Conservation (phyloP, 352 stramenopile species). For the Phytophthora rubi region DNA sequence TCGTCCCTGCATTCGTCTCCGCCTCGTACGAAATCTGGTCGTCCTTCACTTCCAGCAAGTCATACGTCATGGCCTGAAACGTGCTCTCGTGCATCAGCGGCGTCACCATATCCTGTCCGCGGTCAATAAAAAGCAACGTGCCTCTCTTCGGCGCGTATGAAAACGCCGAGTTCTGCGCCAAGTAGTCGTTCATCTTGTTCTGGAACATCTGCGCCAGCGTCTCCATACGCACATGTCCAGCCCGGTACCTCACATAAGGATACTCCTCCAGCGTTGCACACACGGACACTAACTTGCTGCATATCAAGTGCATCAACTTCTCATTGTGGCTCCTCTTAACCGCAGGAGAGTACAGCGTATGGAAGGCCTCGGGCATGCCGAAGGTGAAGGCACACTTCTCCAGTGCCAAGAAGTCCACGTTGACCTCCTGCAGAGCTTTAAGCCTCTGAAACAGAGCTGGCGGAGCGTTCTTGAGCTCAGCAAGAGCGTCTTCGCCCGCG, state of each 20-base stretch:
- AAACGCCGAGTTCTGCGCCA: conserved; percentile 91
- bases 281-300: conserved; percentile 94
- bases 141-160: conserved; percentile 90
- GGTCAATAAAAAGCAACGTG: conserved; percentile 96
- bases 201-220: conserved; percentile 93
- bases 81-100: conserved; percentile 98
- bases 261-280: conserved; percentile 98
- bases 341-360: conserved; percentile 79
- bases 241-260: conserved; percentile 94
- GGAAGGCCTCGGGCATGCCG: conserved; percentile 87
- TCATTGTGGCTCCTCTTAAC: conserved; percentile 49
- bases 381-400: conserved; percentile 95
- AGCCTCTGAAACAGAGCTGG: conserved; percentile 81
- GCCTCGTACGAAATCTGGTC: conserved; percentile 94
- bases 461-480: conserved; percentile 84
- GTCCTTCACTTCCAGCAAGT: conserved; percentile 94
- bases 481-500: conserved; percentile 78
- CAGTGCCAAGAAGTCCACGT: conserved; percentile 96
- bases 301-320: conserved; percentile 67
- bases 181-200: conserved; percentile 96
- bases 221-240: conserved; percentile 82
- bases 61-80: conserved; percentile 97
- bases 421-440: conserved; percentile 94
- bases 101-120: conserved; percentile 93
- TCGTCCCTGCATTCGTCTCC: conserved; percentile 79